Evolutionary conservation across 2,329 filamentous ascomycete genomes (phyloP), one percentile per base, ranked within the genome.

Genomic region (Microthyrium microscopicum): DNA sequence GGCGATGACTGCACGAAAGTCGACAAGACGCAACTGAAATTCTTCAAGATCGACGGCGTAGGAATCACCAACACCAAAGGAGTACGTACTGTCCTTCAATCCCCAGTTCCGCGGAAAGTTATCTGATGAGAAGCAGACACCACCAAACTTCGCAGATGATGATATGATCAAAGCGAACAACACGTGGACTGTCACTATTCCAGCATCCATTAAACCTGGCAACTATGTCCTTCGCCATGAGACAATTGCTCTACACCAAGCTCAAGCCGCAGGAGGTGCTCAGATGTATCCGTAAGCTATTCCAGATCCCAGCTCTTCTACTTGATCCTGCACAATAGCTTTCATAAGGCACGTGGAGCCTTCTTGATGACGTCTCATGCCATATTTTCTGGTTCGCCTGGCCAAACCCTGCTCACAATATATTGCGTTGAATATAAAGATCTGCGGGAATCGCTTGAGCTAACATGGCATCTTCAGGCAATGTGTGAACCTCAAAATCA

Each of bases 31-130:
- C 18, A 31, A 4, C 60, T 76, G 20, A 51, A 66, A 41, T 77
- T 66, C 52, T 69, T 73, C 62, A 78, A 78, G 62, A 74, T 77
- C 38, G 61, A 65, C 25, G 61, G 61, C 36, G 57, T 50, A 21
- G 73, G 72, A 9, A 37, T 37, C 17, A 37, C 35, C 17, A 22
- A 19, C 22, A 20, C 16, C 20, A 16, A 7, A 7, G 20, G 22
- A 9, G 22, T 25, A 25, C 13, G 22, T 25, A 9, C 9, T 12
- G n/a, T 12, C 20, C 9, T 29, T 11, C 11, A 29, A 9, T 17
- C n/a, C n/a, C n/a, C n/a, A n/a, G n/a, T n/a, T n/a, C n/a, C n/a
- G n/a, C n/a, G n/a, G n/a, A n/a, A n/a, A n/a, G n/a, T n/a, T n/a
- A n/a, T n/a, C n/a, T 25, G 9, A 13, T 25, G 9, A 25, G 22